Percentiles rank a stretch among this genome's conserved stretches.
phyloP scores from a whole-genome alignment of 2,329 filamentous ascomycete species.

The Fusarium keratoplasticum region DNA sequence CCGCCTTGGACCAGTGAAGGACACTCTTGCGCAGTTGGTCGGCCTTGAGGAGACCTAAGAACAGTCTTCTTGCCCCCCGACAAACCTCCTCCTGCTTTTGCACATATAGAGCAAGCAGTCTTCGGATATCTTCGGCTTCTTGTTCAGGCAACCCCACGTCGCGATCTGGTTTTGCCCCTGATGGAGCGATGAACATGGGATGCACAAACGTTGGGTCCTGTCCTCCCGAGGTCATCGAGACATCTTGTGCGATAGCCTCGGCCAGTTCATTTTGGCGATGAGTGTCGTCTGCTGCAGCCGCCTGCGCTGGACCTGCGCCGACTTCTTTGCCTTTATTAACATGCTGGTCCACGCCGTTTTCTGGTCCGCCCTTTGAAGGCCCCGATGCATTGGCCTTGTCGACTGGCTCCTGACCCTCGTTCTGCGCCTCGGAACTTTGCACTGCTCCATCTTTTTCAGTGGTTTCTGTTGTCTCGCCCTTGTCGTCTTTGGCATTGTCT shows the following conservation, averaged over 20 bases:
- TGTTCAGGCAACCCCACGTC: slow-evolving; percentile 77
- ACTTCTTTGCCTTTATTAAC: not conserved
- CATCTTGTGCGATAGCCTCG: slow-evolving; percentile 18
- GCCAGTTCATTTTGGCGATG: slow-evolving; percentile 13
- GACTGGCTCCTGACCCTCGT: slow-evolving; percentile 15
- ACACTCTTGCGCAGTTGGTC: slow-evolving; percentile 79
- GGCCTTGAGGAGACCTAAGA: slow-evolving; percentile 77
- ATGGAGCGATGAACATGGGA: slow-evolving; percentile 78
- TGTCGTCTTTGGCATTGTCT: slow-evolving; percentile 19
- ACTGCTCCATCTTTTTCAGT: slow-evolving; percentile 6
- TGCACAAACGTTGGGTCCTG: slow-evolving; percentile 70
- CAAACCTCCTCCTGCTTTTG: slow-evolving; percentile 90
- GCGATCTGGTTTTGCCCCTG: slow-evolving; percentile 71
- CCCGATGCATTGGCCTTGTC: not conserved
- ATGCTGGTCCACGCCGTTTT: slow-evolving; percentile 15
- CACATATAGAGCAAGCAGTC: slow-evolving; percentile 79
- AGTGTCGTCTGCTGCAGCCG: slow-evolving; percentile 7
- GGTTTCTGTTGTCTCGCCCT: slow-evolving; percentile 17
- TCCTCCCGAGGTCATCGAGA: slow-evolving; percentile 7
- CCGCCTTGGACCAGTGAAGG: slow-evolving; percentile 80
- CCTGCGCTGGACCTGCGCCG: not conserved
- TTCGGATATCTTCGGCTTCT: slow-evolving; percentile 83
- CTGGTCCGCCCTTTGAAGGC: not conserved
- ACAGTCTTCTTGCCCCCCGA: slow-evolving; percentile 74
- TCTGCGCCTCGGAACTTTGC: slow-evolving; percentile 13